Evolutionary conservation across 2,329 filamentous ascomycete species (phyloP), one percentile per base, ranked within the genome.

Genomic region (Talaromyces funiculosus): DNA sequence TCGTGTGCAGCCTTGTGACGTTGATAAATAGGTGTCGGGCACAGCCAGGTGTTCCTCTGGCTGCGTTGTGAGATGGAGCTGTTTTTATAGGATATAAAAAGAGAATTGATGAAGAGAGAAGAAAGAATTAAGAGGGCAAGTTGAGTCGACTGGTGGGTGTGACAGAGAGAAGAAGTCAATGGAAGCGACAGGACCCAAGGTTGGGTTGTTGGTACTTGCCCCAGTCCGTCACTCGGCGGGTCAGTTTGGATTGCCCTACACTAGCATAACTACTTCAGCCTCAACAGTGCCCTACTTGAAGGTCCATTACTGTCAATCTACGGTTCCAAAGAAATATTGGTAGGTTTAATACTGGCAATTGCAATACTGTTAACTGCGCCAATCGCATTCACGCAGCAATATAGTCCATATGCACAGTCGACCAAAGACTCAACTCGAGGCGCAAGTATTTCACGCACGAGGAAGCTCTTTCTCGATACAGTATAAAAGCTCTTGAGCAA

Each of bases 181-280:
- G 54, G 59, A 61, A 61, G 42, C 54, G 45, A 55, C 45, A 51
- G 58, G 42, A 60, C 31, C 33, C 38, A 33, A 57, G 33, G n/a
- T n/a, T n/a, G n/a, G n/a, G n/a, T n/a, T n/a, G 53, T 22, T 54
- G 33, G 57, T 45, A 18, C 22, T 26, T 29, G 43, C 31, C 49
- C 57, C 33, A n/a, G 22, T 53, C 57, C 18, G 57, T 14, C 29
- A 31, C 45, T 49, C 45, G 45, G 45, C 45, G 45, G 45, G 26
- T 49, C 29, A 6, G n/a, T n/a, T n/a, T n/a, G n/a, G n/a, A n/a
- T n/a, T 33, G 31, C 26, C 47, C 5, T 33, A 24, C 16, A 33
- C 31, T 33, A 33, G 31, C 4, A 33, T 9, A 5, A 33, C 31
- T n/a, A 12, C 24, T 51, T 51, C 47, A 51, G 47, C 47, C 47